Evolutionary conservation across 495 filamentous ascomycete genomes (phyloP).

Genomic region (Aspergillus bertholletiae): DNA sequence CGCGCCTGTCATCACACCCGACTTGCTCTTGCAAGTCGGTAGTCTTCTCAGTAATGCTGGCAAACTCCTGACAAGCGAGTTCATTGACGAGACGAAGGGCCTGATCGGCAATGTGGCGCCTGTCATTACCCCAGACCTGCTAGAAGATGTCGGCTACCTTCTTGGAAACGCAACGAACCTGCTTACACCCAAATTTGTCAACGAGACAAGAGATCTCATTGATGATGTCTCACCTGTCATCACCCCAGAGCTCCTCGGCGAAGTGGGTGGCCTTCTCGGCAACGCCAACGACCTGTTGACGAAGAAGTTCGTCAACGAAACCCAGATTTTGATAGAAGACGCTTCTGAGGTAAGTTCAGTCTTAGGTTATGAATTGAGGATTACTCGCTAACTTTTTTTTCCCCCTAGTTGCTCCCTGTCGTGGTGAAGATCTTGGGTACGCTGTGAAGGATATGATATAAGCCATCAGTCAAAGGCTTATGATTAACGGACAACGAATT

Average conservation of each 20-base stretch:
- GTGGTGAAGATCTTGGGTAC: slow-evolving; percentile 28
- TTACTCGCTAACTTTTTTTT: too few relatives aligned
- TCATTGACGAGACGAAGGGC: slow-evolving; percentile 33
- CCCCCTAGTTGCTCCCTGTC: slow-evolving; percentile 24
- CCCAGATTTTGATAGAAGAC: slow-evolving; percentile 44
- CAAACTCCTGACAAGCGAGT: slow-evolving; percentile 34
- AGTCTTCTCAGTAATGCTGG: slow-evolving; percentile 35
- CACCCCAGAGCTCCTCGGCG: slow-evolving; percentile 39
- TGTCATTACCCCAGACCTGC: slow-evolving; percentile 27
- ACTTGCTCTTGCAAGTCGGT: slow-evolving; percentile 28
- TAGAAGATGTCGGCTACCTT: slow-evolving; percentile 21
- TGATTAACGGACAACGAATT: slow-evolving; percentile 16
- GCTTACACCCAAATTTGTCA: slow-evolving; percentile 36
- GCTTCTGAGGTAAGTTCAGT: slow-evolving; percentile 43
- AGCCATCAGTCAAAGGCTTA: slow-evolving; percentile 2
- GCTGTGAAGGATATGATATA: slow-evolving; percentile 10
- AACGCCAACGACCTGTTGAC: slow-evolving; percentile 41
- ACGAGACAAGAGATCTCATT: slow-evolving; percentile 39
- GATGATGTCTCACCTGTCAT: slow-evolving; percentile 36
- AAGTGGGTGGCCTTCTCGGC: slow-evolving; percentile 34
- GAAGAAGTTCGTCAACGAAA: slow-evolving; percentile 41
- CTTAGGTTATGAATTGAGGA: background rate
- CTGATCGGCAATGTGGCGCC: slow-evolving; percentile 39
- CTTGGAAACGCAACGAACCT: slow-evolving; percentile 38
- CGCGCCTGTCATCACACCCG: slow-evolving; percentile 34